Base-by-base conservation (phyloP, 768 basidiomycete genomes). In the Phaeotremella skinneri region DNA sequence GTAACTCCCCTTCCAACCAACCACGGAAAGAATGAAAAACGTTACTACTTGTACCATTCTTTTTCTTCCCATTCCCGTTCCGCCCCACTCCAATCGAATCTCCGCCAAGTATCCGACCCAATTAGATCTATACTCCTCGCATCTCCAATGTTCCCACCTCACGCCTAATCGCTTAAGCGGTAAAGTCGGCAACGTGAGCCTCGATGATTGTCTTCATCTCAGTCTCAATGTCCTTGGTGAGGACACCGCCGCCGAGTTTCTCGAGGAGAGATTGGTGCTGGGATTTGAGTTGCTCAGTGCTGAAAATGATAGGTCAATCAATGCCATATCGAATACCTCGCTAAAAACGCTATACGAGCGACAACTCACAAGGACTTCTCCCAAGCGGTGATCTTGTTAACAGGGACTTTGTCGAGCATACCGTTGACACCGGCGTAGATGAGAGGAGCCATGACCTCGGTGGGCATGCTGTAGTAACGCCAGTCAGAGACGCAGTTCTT, bases 371-470 rank as follows among this genome's bases (percentile, higher is more conserved):
- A 74, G 87, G 79, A 68, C 52, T 64, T 62, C 67, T 77, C 76
- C 76, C 76, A 77, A 31, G 68, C 70, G 63, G 67, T 68, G 53
- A 96, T 93, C 82, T 92, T 82, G 72, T 96, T 90, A 54, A 96
- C 92, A 45, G 91, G 88, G 79, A 99, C 90, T 27, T 90, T 82
- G 78, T 98, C 96, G 70, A 99, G 91, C 85, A 89, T 59, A 90
- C 96, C 96, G 81, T 98, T 93, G 72, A 99, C 96, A 86, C 94
- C 94, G 67, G 94, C 96, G 79, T 94, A 97, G 82, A 98, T 92
- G 79, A 97, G 90, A 67, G 94, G 94, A 63, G 96, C 94, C 83
- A 96, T 93, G 65, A 97, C 81, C 81, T 98, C 94, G 79, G 89
- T 93, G 41, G 92, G 80, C 74, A 97, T 81, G 90, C 78, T 93